A percentile compares a stretch with the other conserved stretches of the same genome.
Conservation (phyloP, 257 asterid genomes). For the Apocynum venetum region DNA sequence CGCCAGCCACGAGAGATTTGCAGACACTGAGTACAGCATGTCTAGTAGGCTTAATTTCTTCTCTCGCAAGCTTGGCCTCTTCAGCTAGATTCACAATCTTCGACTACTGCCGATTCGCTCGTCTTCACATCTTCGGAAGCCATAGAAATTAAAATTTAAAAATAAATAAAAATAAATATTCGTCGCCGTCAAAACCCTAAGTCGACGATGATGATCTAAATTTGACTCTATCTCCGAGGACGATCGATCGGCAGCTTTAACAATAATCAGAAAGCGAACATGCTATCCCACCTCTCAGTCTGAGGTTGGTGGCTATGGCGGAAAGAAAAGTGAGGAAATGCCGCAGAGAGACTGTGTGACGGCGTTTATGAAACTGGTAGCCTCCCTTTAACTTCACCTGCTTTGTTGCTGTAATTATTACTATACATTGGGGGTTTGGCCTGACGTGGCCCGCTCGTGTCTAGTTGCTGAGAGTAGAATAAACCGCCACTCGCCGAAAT, state of each 20-base stretch:
- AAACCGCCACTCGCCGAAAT: neutral
- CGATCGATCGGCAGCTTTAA: neutral
- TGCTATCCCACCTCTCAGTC: neutral
- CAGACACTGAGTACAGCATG: slow-evolving; percentile 60
- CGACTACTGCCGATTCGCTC: slow-evolving; percentile 81
- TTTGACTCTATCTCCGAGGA: neutral
- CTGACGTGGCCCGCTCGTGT: neutral
- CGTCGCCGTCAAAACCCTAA: neutral
- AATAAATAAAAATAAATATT: neutral
- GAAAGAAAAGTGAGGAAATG: slow-evolving; percentile 4
- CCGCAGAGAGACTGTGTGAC: slow-evolving; percentile 9
- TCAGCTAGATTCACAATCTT: slow-evolving; percentile 90
- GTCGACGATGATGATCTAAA: neutral
- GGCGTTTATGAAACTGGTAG: slow-evolving; percentile 10
- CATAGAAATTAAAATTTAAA: slow-evolving; percentile 28
- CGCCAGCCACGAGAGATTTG: slow-evolving; percentile 93
- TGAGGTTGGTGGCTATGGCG: neutral
- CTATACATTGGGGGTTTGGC: neutral
- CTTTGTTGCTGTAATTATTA: neutral
- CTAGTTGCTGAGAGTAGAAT: neutral
- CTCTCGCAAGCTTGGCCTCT: slow-evolving; percentile 88
- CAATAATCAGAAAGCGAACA: neutral
- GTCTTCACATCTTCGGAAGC: slow-evolving; percentile 96
- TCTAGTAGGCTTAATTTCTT: slow-evolving; percentile 71
- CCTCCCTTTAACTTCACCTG: neutral